These are phyloP conservation scores for Penstemon eatonii DNA, from an alignment of 257 asterid genomes.

Conservation along the genomic window DNA sequence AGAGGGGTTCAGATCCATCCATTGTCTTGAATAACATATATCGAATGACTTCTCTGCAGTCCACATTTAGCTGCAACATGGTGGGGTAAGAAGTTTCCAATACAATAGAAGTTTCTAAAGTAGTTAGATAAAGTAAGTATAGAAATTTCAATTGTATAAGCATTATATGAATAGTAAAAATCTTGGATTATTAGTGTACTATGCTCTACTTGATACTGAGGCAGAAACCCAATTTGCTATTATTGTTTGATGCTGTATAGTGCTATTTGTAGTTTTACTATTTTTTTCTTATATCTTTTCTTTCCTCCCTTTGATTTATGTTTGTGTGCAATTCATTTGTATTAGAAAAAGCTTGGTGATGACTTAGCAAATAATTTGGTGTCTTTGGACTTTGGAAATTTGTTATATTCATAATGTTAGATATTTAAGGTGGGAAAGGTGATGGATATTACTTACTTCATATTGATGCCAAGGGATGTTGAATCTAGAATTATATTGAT, in stretches of 20 bases:
- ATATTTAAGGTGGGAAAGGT: not conserved
- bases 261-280: not conserved
- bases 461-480: not conserved
- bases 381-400: not conserved
- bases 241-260: not conserved
- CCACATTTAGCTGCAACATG: slow-evolving; percentile 97
- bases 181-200: not conserved
- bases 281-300: not conserved
- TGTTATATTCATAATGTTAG: not conserved
- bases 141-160: slow-evolving; percentile 10
- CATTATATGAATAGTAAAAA: slow-evolving; percentile 16
- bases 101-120: not conserved
- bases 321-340: slow-evolving; percentile 6
- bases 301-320: not conserved
- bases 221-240: not conserved
- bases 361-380: slow-evolving; percentile 12
- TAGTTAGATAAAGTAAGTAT: not conserved
- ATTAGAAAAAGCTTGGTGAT: slow-evolving; percentile 6
- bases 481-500: not conserved
- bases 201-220: not conserved
- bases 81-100: slow-evolving; percentile 78
- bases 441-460: not conserved
- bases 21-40: slow-evolving; percentile 84
- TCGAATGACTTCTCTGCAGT: slow-evolving; percentile 84
- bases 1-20: slow-evolving; percentile 88